Evolutionary conservation across 2,329 filamentous ascomycete genomes (phyloP).

Genomic region (Venturia nashicola): DNA sequence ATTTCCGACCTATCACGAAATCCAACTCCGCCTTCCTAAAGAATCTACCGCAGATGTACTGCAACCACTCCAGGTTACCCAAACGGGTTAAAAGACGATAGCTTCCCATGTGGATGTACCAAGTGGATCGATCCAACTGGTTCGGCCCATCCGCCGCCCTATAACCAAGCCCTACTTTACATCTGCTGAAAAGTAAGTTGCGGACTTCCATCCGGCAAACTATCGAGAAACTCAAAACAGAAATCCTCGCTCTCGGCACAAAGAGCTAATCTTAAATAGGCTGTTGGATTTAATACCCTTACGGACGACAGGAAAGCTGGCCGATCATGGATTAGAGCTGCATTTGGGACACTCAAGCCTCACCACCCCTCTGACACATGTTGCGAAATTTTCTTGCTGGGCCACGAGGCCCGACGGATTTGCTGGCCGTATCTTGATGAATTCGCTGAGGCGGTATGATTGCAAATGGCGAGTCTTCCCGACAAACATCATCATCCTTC

Average conservation of each 20-base stretch:
- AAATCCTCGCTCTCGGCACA: background rate
- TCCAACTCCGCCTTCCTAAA: background rate
- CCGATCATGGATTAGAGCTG: background rate
- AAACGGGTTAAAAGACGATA: background rate
- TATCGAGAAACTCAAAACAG: background rate
- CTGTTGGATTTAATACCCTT: background rate
- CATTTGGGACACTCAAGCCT: background rate
- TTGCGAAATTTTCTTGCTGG: background rate
- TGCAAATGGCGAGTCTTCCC: too few relatives aligned
- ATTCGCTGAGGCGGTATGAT: background rate
- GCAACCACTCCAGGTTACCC: background rate
- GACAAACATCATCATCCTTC: background rate
- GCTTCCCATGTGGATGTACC: background rate
- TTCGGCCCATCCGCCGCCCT: background rate
- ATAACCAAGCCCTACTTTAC: background rate
- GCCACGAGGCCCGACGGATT: background rate
- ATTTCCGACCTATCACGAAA: background rate
- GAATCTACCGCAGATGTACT: background rate
- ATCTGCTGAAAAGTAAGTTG: background rate
- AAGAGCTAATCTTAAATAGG: background rate
- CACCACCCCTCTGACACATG: background rate
- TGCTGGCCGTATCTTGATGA: background rate
- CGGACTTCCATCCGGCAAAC: background rate
- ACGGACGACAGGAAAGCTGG: background rate
- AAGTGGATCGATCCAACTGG: background rate